phyloP scores from a whole-genome alignment of 2,329 filamentous ascomycete species.

The Fusarium compactum region DNA sequence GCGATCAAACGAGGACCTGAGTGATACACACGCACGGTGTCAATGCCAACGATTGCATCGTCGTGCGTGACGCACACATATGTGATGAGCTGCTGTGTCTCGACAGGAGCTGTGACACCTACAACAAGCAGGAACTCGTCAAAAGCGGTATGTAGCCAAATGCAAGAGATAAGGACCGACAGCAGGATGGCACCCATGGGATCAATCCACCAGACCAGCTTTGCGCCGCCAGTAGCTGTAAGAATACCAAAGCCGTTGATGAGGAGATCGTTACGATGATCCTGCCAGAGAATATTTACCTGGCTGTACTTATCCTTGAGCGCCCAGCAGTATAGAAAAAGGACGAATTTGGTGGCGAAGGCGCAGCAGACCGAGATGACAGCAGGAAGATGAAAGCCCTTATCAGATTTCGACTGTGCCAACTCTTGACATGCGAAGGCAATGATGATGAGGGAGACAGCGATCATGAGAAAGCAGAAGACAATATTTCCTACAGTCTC shows the following conservation, averaged over 20 bases:
- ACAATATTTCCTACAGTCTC: constrained; percentile 96
- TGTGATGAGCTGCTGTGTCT: constrained; percentile 92
- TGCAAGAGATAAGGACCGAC: constrained; percentile 78
- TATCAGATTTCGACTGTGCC: constrained; percentile 64
- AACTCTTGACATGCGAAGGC: constrained; percentile 85
- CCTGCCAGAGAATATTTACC: constrained; percentile 92
- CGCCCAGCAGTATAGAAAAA: constrained; percentile 94
- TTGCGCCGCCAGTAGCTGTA: constrained; percentile 89
- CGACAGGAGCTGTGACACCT: constrained; percentile 85
- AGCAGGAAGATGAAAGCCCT: constrained; percentile 81
- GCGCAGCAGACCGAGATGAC: constrained; percentile 87
- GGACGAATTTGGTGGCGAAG: constrained; percentile 82
- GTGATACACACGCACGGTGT: constrained; percentile 95
- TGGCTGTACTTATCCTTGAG: constrained; percentile 92
- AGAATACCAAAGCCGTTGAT: constrained; percentile 95
- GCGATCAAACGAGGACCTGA: constrained; percentile 89
- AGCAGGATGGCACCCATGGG: constrained; percentile 89
- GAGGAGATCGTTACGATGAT: constrained; percentile 96
- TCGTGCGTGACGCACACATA: constrained; percentile 93
- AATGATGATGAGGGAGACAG: constrained; percentile 92
- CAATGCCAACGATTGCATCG: constrained; percentile 82
- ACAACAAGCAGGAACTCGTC: constrained; percentile 91
- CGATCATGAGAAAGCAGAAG: constrained; percentile 96
- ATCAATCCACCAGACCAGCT: constrained; percentile 95
- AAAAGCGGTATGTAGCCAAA: constrained; percentile 90